These are phyloP conservation scores for Aaosphaeria arxii DNA, from an alignment of 2,329 filamentous ascomycete species.

Conservation along the genomic window DNA sequence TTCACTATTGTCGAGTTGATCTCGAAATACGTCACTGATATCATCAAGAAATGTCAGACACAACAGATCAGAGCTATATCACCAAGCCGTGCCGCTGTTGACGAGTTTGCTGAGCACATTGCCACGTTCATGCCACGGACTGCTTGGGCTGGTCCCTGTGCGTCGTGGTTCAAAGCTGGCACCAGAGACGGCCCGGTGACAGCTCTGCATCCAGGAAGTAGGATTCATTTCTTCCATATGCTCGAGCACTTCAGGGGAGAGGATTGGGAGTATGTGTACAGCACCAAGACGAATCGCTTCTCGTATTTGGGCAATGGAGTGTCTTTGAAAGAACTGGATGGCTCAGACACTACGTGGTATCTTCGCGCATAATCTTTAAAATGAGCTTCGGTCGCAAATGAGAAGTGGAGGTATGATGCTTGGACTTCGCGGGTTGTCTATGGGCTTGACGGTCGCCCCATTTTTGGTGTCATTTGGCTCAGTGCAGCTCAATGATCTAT, in stretches of 20 bases:
- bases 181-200: conserved; percentile 16
- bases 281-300: not conserved
- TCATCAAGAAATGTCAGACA: not conserved
- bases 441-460: too few species aligned
- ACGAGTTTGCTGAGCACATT: not conserved
- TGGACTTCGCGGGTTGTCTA: too few species aligned
- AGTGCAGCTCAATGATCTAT: too few species aligned
- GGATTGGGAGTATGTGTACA: conserved; percentile 20
- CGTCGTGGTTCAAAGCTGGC: conserved; percentile 21
- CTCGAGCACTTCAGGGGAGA: conserved; percentile 17
- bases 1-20: not conserved
- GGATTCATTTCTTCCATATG: conserved; percentile 21
- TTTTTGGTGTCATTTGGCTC: too few species aligned
- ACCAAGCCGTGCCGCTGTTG: not conserved
- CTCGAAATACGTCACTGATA: not conserved
- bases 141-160: not conserved
- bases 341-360: not conserved
- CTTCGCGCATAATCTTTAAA: not conserved
- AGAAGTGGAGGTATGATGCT: too few species aligned
- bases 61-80: not conserved
- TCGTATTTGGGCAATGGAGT: conserved; percentile 21
- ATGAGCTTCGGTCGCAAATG: not conserved
- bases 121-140: not conserved
- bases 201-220: conserved; percentile 18
- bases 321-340: not conserved